Evolutionary conservation across 768 basidiomycete genomes (phyloP).

Genomic region (Leccinum subgranulosum): DNA sequence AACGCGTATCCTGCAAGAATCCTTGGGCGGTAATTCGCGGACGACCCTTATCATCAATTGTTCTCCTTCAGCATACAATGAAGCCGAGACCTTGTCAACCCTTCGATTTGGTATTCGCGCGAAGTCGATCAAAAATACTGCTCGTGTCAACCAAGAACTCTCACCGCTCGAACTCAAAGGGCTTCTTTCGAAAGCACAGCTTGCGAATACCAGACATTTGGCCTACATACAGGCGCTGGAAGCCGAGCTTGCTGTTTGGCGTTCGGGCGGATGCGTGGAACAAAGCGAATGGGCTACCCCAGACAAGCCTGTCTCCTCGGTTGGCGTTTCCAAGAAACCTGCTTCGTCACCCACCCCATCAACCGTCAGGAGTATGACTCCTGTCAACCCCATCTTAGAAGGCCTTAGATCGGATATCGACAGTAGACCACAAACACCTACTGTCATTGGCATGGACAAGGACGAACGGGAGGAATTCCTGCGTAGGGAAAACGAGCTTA

Average conservation of each 20-base stretch:
- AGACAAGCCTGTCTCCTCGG: constrained; percentile 49
- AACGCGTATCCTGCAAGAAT: constrained; percentile 98
- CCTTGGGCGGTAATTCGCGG: constrained; percentile 90
- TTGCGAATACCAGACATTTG: constrained; percentile 78
- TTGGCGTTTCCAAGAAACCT: constrained; percentile 44
- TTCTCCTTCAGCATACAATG: constrained; percentile 96
- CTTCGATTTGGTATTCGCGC: constrained; percentile 99
- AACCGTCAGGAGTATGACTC: constrained; percentile 66
- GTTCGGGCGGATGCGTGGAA: constrained; percentile 81
- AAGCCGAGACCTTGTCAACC: constrained; percentile 92
- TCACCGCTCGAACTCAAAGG: constrained; percentile 95
- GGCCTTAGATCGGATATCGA: constrained; percentile 69
- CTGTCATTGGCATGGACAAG: constrained; percentile 83
- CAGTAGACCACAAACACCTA: constrained; percentile 90
- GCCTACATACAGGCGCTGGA: constrained; percentile 88
- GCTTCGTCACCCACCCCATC: constrained; percentile 63
- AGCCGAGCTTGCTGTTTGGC: constrained; percentile 88
- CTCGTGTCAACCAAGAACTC: constrained; percentile 96
- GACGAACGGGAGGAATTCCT: constrained; percentile 98
- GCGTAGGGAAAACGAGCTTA: constrained; percentile 93
- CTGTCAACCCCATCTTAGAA: constrained; percentile 71
- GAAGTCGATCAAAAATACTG: constrained; percentile 99
- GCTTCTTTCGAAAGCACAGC: constrained; percentile 83
- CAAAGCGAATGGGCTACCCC: constrained; percentile 76
- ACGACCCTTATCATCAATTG: constrained; percentile 99